phyloP scores from a whole-genome alignment of 164 flowering plant genomes.

The Macadamia tetraphylla region DNA sequence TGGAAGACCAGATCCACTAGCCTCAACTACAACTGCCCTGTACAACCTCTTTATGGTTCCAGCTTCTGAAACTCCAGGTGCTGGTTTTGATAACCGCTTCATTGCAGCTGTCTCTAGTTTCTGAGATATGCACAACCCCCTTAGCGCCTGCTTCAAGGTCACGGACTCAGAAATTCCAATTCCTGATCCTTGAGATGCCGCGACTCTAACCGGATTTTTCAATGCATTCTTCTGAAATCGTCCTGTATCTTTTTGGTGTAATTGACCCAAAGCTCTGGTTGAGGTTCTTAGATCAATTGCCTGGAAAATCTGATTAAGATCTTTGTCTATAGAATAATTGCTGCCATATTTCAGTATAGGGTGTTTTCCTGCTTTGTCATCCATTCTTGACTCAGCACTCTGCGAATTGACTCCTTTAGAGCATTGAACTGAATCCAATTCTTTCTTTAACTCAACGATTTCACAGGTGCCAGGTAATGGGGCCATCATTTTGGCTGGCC shows the following conservation, averaged over 20 bases:
- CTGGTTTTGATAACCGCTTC: constrained; percentile 53
- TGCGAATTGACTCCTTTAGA: constrained; percentile 13
- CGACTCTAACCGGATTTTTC: constrained; percentile 64
- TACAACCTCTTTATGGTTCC: constrained; percentile 53
- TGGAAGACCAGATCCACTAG: constrained; percentile 36
- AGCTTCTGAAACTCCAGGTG: constrained; percentile 45
- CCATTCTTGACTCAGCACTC: constrained; percentile 17
- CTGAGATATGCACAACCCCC: constrained; percentile 87
- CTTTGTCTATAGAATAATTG: constrained; percentile 47
- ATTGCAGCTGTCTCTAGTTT: constrained; percentile 93
- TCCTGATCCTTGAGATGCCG: constrained; percentile 45
- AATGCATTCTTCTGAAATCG: constrained; percentile 37
- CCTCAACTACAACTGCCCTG: constrained; percentile 52
- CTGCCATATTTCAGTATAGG: constrained; percentile 17
- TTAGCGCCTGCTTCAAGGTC: constrained; percentile 79
- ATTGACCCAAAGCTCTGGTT: constrained; percentile 19
- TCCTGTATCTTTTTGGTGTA: constrained; percentile 25
- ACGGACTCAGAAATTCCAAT: constrained; percentile 71
- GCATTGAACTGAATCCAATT: constrained; percentile 17
- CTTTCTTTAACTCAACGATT: constrained; percentile 56
- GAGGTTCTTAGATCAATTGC: constrained; percentile 40
- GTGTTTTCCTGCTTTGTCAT: constrained; percentile 19
- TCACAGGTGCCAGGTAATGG: constrained; percentile 39
- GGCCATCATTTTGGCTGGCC: constrained; percentile 26
- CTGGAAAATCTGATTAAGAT: constrained; percentile 59